phyloP scores from a whole-genome alignment of 2,329 filamentous ascomycete species.

The Lasiodiplodia gonubiensis region DNA sequence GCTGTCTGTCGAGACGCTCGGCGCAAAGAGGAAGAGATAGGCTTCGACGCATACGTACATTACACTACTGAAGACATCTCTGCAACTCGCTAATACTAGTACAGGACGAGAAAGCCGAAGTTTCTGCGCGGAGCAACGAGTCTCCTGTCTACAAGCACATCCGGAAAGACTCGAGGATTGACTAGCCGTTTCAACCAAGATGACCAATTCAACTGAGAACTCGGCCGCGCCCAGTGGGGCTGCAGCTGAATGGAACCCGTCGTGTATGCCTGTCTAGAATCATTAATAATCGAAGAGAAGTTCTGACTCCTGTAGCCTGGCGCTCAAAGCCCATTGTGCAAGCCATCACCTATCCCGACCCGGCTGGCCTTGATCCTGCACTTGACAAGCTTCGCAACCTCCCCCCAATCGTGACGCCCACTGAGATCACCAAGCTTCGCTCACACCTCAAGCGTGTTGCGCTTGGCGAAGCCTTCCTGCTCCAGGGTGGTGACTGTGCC shows the following conservation, averaged over 20 bases:
- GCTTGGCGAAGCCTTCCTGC: constrained; percentile 85
- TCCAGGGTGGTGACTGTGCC: constrained; percentile 96
- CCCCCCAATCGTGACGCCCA: constrained; percentile 79
- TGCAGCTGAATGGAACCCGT: constrained; percentile 45
- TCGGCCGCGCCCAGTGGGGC: constrained; percentile 5
- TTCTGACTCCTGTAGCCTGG: constrained; percentile 63
- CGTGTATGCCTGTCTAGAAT: constrained; percentile 39
- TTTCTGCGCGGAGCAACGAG: constrained; percentile 6
- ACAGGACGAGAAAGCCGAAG: constrained; percentile 1
- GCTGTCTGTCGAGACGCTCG: constrained; percentile 20
- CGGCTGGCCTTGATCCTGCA: constrained; percentile 63
- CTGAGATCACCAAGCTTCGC: constrained; percentile 81
- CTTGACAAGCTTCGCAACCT: constrained; percentile 69
- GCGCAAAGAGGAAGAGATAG: constrained; percentile 20
- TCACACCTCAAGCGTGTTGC: constrained; percentile 83
- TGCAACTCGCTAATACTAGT: neutral
- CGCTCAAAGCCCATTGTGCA: constrained; percentile 80
- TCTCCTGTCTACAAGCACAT: constrained; percentile 4
- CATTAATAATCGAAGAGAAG: neutral
- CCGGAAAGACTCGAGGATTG: constrained; percentile 20
- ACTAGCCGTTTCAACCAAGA: neutral
- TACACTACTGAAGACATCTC: neutral
- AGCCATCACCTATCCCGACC: constrained; percentile 71
- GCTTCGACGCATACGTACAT: constrained; percentile 11
- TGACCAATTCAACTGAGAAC: neutral